Evolutionary conservation across 2,329 filamentous ascomycete species (phyloP), one percentile per base, ranked within the genome.

Genomic region (Colletotrichum sp.): DNA sequence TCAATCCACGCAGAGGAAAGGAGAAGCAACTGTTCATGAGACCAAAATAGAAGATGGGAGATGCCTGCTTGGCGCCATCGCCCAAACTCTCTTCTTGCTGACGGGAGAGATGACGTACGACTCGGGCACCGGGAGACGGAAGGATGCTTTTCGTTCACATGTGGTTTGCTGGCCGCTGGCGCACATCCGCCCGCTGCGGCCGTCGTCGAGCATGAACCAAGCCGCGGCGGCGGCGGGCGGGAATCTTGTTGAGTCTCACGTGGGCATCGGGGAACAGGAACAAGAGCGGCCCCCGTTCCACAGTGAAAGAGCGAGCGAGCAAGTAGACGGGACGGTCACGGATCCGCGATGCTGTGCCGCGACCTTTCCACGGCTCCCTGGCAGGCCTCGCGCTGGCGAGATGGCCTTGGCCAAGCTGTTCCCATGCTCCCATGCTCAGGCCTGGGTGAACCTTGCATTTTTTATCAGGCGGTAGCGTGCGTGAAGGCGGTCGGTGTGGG

Each of bases 51-150:
- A 71, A 64, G 49, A 64, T 75, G 71, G 75, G 64, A 64, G 49
- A 64, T 75, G 71, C 71, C 71, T 76, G 72, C 75, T 63, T 75
- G 75, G 75, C 75, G 49, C 32, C 19, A n/a, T 68, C 29, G 44
- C 36, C 32, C 69, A 55, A 44, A 61, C 59, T 34, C 34, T 59
- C 34, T 52, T 64, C 29, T n/a, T 74, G 59, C 74, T 76, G 65
- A 76, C 71, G 64, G 65, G 30, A 65, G 34, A 65, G 74, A 74
- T 76, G 74, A 76, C 70, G 74, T 76, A 76, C 74, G 65, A 74
- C 74, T 76, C 64, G 34, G 64, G 8, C 29, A 44, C 22, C 64
- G 71, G 65, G 44, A 27, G 32, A 57, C 44, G 70, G 44, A 22
- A 75, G 16, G 30, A 39, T 32, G 73, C 63, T 30, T 64, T 61